Base-by-base conservation (phyloP, 805 yeast genomes). In the Spathaspora passalidarum region DNA sequence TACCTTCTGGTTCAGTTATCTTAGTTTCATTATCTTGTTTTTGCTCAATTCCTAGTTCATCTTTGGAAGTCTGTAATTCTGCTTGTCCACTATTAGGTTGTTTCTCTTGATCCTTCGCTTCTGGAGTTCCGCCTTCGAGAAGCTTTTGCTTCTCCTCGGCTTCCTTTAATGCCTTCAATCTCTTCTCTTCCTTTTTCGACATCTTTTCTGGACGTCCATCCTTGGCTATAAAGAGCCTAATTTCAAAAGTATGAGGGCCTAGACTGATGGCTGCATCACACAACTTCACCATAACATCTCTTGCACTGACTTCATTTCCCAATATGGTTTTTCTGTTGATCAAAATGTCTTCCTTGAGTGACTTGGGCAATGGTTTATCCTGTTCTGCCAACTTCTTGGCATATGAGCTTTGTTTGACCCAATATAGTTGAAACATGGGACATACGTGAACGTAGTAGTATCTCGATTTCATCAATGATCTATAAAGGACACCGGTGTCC, bases 201-300 rank as follows among this genome's bases (percentile, higher is more conserved):
- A 53, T 56, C 18, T 57, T 58, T 50, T 83, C 88, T 19, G 78
- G 72, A 34, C 81, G 78, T 34, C 88, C 96, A 56, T 90, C 96
- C 56, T 88, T 87, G 43, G 89, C 78, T n/a, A 89, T 83, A 64
- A 87, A 94, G 25, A 94, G 63, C 49, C 95, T 70, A 1, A 86
- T 76, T 34, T 83, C 88, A 65, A 88, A 88, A 0, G 70, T 64
- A 64, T 92, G 99, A 0, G 97, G 96, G 0, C 97, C 98, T 18
- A 86, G 73, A 9, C 73, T 70, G 66, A 90, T 65, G 1, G 70
- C 66, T 49, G 91, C 81, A 54, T 91, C 97, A 54, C 92, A 81
- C 46, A 94, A 68, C 60, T 89, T 90, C 49, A 89, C 84, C 96
- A 91, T 90, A 46, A 82, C 82, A 52, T 92, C 97, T 55, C 95